phyloP scores from a whole-genome alignment of 768 basidiomycete species.

The Dacryopinax primogenitus region DNA sequence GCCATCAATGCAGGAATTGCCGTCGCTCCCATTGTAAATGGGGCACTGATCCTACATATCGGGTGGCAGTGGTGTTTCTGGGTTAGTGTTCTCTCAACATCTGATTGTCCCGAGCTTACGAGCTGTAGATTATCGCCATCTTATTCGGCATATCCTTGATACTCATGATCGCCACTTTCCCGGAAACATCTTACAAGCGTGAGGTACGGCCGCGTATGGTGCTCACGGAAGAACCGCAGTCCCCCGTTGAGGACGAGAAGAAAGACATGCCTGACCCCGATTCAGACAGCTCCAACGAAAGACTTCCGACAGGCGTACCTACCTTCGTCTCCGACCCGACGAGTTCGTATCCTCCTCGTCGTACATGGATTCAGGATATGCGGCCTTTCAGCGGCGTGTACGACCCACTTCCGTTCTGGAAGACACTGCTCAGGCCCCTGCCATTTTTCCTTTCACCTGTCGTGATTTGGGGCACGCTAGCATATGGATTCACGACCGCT shows the following conservation, averaged over 20 bases:
- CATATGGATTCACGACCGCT: not conserved
- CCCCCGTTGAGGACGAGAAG: not conserved
- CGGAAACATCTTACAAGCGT: not conserved
- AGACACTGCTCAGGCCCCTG: not conserved
- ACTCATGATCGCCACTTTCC: not conserved
- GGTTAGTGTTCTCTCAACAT: constrained; percentile 8
- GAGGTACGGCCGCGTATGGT: not conserved
- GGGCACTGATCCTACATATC: constrained; percentile 15
- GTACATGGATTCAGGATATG: not conserved
- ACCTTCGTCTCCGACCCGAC: not conserved
- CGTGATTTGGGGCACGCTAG: not conserved
- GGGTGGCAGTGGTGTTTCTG: constrained; percentile 18
- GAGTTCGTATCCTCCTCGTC: not conserved
- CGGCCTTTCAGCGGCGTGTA: not conserved
- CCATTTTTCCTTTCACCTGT: constrained; percentile 1
- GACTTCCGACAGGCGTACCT: not conserved
- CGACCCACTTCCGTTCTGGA: not conserved
- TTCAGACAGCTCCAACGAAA: not conserved
- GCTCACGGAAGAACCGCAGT: not conserved
- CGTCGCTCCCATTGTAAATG: constrained; percentile 15
- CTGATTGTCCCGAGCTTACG: not conserved
- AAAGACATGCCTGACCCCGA: not conserved
- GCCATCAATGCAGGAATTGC: constrained; percentile 14
- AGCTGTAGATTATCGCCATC: not conserved
- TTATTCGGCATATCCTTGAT: not conserved